Conservation (phyloP, 2,329 filamentous ascomycete species). For the Keithomyces neogunnii region DNA sequence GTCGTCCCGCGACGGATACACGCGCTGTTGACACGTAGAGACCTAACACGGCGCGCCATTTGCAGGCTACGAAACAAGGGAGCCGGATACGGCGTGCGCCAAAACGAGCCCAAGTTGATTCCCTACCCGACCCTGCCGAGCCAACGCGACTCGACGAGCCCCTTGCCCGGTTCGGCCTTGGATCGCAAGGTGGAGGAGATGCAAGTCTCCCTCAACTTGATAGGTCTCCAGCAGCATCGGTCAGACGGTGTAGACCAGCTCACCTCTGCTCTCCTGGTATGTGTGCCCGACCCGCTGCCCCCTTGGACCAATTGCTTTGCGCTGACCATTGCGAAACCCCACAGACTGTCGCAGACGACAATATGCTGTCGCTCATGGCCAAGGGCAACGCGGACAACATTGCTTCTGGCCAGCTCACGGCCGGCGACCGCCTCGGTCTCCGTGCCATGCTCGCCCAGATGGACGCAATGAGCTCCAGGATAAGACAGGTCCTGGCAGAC, state of each 20-base stretch:
- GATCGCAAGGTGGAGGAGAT: constrained; percentile 49
- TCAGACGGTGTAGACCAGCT: constrained; percentile 44
- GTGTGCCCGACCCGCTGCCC: constrained; percentile 19
- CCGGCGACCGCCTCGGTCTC: constrained; percentile 35
- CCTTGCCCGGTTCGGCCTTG: constrained; percentile 25
- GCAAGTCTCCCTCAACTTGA: constrained; percentile 57
- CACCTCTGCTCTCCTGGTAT: constrained; percentile 54
- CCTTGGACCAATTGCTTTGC: neutral
- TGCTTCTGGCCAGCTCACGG: constrained; percentile 27
- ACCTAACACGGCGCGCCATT: constrained; percentile 1
- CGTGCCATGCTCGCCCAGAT: constrained; percentile 39
- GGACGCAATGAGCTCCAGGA: constrained; percentile 33
- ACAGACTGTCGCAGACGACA: constrained; percentile 36
- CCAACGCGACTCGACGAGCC: constrained; percentile 10
- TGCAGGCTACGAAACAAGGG: constrained; percentile 27
- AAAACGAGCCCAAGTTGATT: constrained; percentile 21
- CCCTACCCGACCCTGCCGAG: constrained; percentile 17
- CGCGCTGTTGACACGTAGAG: neutral
- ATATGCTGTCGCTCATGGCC: constrained; percentile 40
- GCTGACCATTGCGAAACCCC: neutral
- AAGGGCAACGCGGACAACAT: constrained; percentile 36
- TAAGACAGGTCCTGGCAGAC: constrained; percentile 31
- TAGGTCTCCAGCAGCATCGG: constrained; percentile 43
- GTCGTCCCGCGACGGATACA: constrained; percentile 15
- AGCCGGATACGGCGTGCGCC: constrained; percentile 26